Base-by-base conservation (phyloP, 2,329 filamentous ascomycete species). In the Ascochyta pisi region DNA sequence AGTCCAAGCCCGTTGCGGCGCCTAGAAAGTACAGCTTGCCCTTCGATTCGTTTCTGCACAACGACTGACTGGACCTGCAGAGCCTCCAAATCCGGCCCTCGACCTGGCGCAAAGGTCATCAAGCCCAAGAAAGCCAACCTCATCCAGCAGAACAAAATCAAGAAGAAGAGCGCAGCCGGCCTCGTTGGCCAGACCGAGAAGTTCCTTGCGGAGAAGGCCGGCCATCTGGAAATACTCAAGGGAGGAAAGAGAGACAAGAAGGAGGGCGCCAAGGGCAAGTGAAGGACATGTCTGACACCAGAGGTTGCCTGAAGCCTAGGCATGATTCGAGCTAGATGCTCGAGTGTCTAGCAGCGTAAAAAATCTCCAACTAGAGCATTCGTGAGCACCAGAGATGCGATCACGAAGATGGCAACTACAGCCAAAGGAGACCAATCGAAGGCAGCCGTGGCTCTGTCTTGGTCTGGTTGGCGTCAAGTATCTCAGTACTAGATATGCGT, bases 141-240 rank as follows among this genome's bases (percentile, higher is more conserved):
- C 48, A 81, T 88, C 35, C 81, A 82, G 69, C 82, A 86, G 69
- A 78, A 84, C 61, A 86, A 86, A 67, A 80, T 89, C 71, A 85
- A 83, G 48, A 89, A 83, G 83, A 89, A 89, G 82, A 80, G 85
- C 59, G 82, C 85, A 0, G 78, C 84, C 0, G 87, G 87, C 0
- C 75, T 91, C 37, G 83, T 83, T 3, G 83, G 82, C 0, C 81
- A 85, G 76, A 91, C 88, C n/a, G 89, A 91, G 69, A 83, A 83
- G 58, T 83, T 81, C 60, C 79, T 91, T 9, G 88, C 87, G 12
- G 79, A 85, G 58, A 85, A 85, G 67, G 88, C 87, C 5, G 89
- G 88, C 13, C 88, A 91, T 80, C 68, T 91, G 68, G 88, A 91
- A 73, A 69, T 91, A 67, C 73, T 91, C 67, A 81, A 81, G 54